Evolutionary conservation across 1,139 yeast genomes (phyloP), one percentile per base, ranked within the genome.

Genomic region (Lizanozyma gosingica): DNA sequence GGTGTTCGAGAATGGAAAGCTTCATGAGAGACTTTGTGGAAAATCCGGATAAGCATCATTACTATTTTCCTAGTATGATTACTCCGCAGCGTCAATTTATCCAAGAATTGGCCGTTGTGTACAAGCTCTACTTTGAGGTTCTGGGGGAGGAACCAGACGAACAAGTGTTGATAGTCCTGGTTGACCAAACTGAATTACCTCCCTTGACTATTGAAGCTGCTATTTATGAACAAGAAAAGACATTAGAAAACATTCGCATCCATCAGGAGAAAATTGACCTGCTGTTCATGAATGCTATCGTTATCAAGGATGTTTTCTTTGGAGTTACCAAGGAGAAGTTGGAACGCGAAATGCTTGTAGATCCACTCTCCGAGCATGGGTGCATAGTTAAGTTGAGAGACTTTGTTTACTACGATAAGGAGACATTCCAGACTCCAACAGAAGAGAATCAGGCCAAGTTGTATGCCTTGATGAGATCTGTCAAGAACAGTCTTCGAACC

Each of bases 101-200:
- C 15, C 92, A 81, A 51, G 78, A 78, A 43, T 55, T 88, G 37
- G 82, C 90, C 0, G 74, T 68, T 32, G 60, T 76, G 0, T 86
- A 68, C 54, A 66, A 71, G 6, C 54, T 87, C 14, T 78, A 76
- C 50, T 68, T 83, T 0, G 88, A 84, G 52, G 76, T 92, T 1
- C 90, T 84, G 49, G 96, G 86, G 55, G 75, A 75, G 2, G 96
- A 86, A 47, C 95, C 96, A 0, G 70, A 77, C 42, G 61, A 95
- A 47, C 76, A 82, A 14, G 90, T 86, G 0, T 81, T 76, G 45
- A 67, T 87, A 14, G 76, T 73, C 42, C 53, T 68, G 8, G 61
- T 67, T 2, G 62, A 67, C 38, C 54, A 55, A 43, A 46, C 78
- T 0, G 48, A 45, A 3, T 47, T 56, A 3, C 73, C 74, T 2